Evolutionary conservation across 768 basidiomycete genomes (phyloP).

Genomic region (Mycena indigotica): DNA sequence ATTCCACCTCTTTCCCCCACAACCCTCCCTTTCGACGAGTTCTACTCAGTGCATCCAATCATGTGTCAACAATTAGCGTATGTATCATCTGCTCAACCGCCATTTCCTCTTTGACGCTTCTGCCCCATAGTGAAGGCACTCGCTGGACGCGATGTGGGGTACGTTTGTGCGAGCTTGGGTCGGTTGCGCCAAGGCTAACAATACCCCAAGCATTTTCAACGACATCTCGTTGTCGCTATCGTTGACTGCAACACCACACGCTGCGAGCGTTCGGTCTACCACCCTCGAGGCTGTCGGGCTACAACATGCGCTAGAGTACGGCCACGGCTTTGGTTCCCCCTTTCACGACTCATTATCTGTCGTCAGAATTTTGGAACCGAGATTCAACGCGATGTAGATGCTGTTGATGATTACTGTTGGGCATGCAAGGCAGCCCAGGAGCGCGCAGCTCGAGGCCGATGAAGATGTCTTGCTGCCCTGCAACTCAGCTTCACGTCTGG

Average conservation of each 20-base stretch:
- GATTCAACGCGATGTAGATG: slow-evolving; percentile 50
- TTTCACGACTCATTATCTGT: not conserved
- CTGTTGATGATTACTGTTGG: slow-evolving; percentile 51
- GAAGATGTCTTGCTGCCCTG: no score
- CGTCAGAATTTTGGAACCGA: slow-evolving; percentile 50
- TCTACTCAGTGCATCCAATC: no score
- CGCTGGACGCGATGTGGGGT: slow-evolving; percentile 54
- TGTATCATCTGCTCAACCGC: slow-evolving; percentile 21
- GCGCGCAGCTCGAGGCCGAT: slow-evolving; percentile 14
- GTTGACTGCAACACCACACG: slow-evolving; percentile 50
- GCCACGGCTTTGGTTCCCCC: not conserved
- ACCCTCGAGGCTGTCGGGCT: slow-evolving; percentile 42
- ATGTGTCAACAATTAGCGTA: slow-evolving; percentile 57
- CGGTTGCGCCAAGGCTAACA: slow-evolving; percentile 1
- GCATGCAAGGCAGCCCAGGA: slow-evolving; percentile 44
- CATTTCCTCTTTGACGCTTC: slow-evolving; percentile 3
- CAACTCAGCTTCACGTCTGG: no score
- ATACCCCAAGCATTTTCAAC: slow-evolving; percentile 49
- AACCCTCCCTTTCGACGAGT: no score
- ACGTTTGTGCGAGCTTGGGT: slow-evolving; percentile 22
- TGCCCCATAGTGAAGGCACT: slow-evolving; percentile 46
- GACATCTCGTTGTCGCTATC: slow-evolving; percentile 53
- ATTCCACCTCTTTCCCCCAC: no score
- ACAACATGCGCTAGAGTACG: slow-evolving; percentile 44
- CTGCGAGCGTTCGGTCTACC: slow-evolving; percentile 51